Evolutionary conservation across 2,329 filamentous ascomycete species (phyloP).

Genomic region (Ustulina deusta): DNA sequence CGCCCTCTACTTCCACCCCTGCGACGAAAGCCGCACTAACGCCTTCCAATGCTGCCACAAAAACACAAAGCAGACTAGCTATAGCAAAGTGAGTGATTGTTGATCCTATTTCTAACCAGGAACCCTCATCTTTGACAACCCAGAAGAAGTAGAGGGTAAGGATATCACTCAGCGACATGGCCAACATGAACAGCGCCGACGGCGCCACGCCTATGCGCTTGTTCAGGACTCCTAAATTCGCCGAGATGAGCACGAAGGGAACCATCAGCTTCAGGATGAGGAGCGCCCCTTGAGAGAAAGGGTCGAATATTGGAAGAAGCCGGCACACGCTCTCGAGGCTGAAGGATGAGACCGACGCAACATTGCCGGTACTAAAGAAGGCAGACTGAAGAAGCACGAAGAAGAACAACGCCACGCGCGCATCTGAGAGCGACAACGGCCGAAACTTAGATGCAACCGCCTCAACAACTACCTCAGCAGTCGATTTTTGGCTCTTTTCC

Average conservation of each 20-base stretch:
- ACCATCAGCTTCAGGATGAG: slow-evolving; percentile 91
- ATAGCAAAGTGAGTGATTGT: slow-evolving; percentile 97
- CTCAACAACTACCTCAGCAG: slow-evolving; percentile 39
- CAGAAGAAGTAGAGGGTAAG: slow-evolving; percentile 97
- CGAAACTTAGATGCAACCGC: slow-evolving; percentile 61
- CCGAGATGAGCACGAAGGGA: slow-evolving; percentile 91
- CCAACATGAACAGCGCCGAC: slow-evolving; percentile 91
- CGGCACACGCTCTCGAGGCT: slow-evolving; percentile 90
- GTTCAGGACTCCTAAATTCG: slow-evolving; percentile 94
- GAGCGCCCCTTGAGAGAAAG: slow-evolving; percentile 89
- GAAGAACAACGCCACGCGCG: slow-evolving; percentile 92
- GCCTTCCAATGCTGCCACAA: slow-evolving; percentile 88
- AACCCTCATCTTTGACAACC: slow-evolving; percentile 95
- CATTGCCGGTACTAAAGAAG: slow-evolving; percentile 97
- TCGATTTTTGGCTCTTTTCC: slow-evolving; percentile 35
- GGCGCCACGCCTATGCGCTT: slow-evolving; percentile 84
- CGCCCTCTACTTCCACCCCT: slow-evolving; percentile 75
- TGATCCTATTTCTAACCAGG: slow-evolving; percentile 96
- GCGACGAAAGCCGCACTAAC: slow-evolving; percentile 85
- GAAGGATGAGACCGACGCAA: slow-evolving; percentile 93
- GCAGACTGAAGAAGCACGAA: slow-evolving; percentile 93
- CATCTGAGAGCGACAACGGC: slow-evolving; percentile 82
- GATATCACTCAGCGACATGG: slow-evolving; percentile 91
- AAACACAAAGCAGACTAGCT: slow-evolving; percentile 88
- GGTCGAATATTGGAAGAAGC: slow-evolving; percentile 91